phyloP scores from a whole-genome alignment of 1,284 basidiomycete genomes.

The Cystobasidium slooffiae region DNA sequence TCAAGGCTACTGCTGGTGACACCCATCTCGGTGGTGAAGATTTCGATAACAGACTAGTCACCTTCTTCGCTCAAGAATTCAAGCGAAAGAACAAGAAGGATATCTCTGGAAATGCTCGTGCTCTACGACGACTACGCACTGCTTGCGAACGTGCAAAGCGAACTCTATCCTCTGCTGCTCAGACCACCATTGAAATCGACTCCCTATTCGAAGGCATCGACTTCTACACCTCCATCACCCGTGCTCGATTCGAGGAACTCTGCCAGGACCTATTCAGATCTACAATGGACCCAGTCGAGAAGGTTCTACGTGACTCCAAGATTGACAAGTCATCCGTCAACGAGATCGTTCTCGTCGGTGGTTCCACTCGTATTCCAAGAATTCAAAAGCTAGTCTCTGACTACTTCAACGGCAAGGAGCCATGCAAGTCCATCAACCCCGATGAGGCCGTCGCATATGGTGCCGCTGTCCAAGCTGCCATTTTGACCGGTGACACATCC shows the following conservation, averaged over 20 bases:
- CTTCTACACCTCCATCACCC: conserved; percentile 97
- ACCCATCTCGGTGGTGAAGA: conserved; percentile 99
- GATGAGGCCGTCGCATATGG: conserved; percentile 99
- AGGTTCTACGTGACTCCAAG: conserved; percentile 97
- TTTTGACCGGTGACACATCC: conserved; percentile 74
- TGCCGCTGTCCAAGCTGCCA: conserved; percentile 98
- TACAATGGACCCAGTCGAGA: conserved; percentile 97
- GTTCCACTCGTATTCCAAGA: conserved; percentile 97
- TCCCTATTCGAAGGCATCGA: conserved; percentile 97
- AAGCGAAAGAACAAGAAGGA: conserved; percentile 99
- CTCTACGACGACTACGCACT: conserved; percentile 93
- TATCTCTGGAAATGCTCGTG: conserved; percentile 88
- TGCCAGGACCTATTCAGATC: conserved; percentile 96
- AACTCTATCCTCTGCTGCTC: conserved; percentile 93
- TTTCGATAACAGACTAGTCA: conserved; percentile 96
- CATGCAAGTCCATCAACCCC: conserved; percentile 82
- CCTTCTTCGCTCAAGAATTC: conserved; percentile 98
- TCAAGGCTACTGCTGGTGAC: conserved; percentile 98
- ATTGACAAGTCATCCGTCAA: conserved; percentile 94
- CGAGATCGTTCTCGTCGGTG: conserved; percentile 97
- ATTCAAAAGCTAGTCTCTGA: conserved; percentile 97
- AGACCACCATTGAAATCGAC: conserved; percentile 94
- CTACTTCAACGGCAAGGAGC: conserved; percentile 79
- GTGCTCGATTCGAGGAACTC: conserved; percentile 98
- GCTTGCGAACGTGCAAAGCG: conserved; percentile 99